Percentiles rank a stretch among this genome's conserved stretches.
These are phyloP conservation scores for Botryosphaeria dothidea DNA, from an alignment of 2,329 filamentous ascomycete genomes.

Conservation along the genomic window DNA sequence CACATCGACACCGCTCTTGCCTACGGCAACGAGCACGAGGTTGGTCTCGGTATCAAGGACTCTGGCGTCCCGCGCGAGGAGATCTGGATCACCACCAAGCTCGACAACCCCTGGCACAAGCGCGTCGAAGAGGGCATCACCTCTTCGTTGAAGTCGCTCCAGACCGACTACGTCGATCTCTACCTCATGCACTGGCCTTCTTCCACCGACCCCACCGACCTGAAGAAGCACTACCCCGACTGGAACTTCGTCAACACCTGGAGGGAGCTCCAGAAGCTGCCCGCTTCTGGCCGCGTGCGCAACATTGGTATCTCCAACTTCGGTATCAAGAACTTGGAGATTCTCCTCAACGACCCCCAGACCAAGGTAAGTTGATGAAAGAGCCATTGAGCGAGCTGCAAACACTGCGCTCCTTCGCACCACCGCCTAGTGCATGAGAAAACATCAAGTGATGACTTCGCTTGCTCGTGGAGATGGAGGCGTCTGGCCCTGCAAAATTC, in stretches of 20 bases:
- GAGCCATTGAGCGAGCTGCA: too few relatives aligned
- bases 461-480: too few relatives aligned
- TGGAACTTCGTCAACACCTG: conserved; percentile 85
- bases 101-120: conserved; percentile 78
- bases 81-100: conserved; percentile 79
- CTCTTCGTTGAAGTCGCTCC: conserved; percentile 63
- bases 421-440: too few relatives aligned
- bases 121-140: conserved; percentile 63
- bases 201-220: conserved; percentile 61
- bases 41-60: conserved; percentile 70
- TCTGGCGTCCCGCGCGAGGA: conserved; percentile 64
- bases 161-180: conserved; percentile 67
- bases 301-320: conserved; percentile 90
- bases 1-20: conserved; percentile 77
- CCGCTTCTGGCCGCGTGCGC: conserved; percentile 68
- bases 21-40: conserved; percentile 77
- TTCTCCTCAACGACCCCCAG: conserved; percentile 63
- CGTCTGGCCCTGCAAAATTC: too few relatives aligned
- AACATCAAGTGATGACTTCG: too few relatives aligned
- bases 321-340: conserved; percentile 76
- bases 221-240: conserved; percentile 69
- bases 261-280: conserved; percentile 69
- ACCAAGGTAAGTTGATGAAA: conserved; percentile 47
- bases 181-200: conserved; percentile 70
- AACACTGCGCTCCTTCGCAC: too few relatives aligned